Conservation (phyloP, 352 stramenopile genomes). For the Globisporangium viniferum region DNA sequence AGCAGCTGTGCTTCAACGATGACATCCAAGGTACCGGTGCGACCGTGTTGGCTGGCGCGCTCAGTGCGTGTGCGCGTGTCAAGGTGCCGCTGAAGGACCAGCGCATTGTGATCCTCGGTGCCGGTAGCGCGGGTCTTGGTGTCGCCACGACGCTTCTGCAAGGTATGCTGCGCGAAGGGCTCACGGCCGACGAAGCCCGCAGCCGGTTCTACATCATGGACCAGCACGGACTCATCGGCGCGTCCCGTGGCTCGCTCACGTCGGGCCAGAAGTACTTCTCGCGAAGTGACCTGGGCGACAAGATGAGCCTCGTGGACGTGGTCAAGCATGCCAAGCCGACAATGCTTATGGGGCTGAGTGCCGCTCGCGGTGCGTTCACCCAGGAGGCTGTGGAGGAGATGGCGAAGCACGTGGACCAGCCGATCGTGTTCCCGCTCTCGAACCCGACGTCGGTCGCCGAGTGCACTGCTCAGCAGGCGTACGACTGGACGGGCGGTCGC, state of each 20-base stretch:
- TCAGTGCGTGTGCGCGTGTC: slow-evolving; percentile 73
- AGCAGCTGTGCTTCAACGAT: slow-evolving; percentile 96
- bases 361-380: slow-evolving; percentile 85
- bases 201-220: slow-evolving; percentile 79
- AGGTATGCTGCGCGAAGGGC: slow-evolving; percentile 89
- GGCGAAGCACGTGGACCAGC: slow-evolving; percentile 80
- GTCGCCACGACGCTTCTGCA: slow-evolving; percentile 89
- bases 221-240: slow-evolving; percentile 65
- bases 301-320: slow-evolving; percentile 74
- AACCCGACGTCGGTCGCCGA: slow-evolving; percentile 97
- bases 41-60: slow-evolving; percentile 89
- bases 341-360: slow-evolving; percentile 94
- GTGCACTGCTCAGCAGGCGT: slow-evolving; percentile 95
- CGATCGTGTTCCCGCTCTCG: slow-evolving; percentile 96
- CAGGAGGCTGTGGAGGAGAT: slow-evolving; percentile 85
- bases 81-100: slow-evolving; percentile 89
- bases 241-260: slow-evolving; percentile 46
- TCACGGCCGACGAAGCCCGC: slow-evolving; percentile 64
- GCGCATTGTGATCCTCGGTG: slow-evolving; percentile 94
- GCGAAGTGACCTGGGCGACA: slow-evolving; percentile 61
- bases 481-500: slow-evolving; percentile 94
- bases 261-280: slow-evolving; percentile 84
- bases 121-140: slow-evolving; percentile 92
- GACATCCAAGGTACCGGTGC: slow-evolving; percentile 98
- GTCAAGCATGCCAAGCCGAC: slow-evolving; percentile 90